Base-by-base conservation (phyloP, 2,329 filamentous ascomycete species). In the Fusarium compactum region DNA sequence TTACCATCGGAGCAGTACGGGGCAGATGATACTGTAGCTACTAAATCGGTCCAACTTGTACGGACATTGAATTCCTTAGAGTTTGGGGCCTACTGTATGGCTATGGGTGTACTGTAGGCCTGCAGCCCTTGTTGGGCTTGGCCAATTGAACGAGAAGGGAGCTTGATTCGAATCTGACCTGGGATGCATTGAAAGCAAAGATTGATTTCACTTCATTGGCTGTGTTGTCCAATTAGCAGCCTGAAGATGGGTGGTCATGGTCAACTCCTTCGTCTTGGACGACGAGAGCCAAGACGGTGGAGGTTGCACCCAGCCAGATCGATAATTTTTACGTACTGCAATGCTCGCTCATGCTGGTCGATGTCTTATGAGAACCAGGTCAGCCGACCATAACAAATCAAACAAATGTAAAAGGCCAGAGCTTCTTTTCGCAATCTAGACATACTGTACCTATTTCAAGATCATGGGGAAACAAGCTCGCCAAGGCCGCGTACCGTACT, bases 11-110 rank as follows among this genome's bases (percentile, higher is more conserved):
- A 51, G 47, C 64, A 62, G 66, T 30, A 75, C 73, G 70, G 72
- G 62, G 45, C 24, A 34, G 40, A 34, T 61, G 47, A 43, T 24
- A 65, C 22, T 38, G 22, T 34, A 44, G 62, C 16, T 46, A 43
- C 32, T 61, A 20, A 55, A 27, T 29, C 52, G 32, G n/a, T 22
- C 27, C 38, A 29, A 29, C 34, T 34, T 38, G 41, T 25, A 46
- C 66, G 68, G 68, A 71, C 63, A 70, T 70, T 65, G 63, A 66
- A 70, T 71, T 70, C 64, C 68, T 67, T 70, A 62, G 32, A 40
- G 63, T 67, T 67, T 50, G 44, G 48, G 45, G 29, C 22, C 34
- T 52, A 52, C 16, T 46, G 52, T 32, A 32, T 56, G 43, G 45
- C 43, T 41, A 50, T 56, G 58, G 43, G 59, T 46, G 50, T 60